Evolutionary conservation across 1,284 basidiomycete species (phyloP), one percentile per base, ranked within the genome.

Genomic region (Rhodotorula sp.): DNA sequence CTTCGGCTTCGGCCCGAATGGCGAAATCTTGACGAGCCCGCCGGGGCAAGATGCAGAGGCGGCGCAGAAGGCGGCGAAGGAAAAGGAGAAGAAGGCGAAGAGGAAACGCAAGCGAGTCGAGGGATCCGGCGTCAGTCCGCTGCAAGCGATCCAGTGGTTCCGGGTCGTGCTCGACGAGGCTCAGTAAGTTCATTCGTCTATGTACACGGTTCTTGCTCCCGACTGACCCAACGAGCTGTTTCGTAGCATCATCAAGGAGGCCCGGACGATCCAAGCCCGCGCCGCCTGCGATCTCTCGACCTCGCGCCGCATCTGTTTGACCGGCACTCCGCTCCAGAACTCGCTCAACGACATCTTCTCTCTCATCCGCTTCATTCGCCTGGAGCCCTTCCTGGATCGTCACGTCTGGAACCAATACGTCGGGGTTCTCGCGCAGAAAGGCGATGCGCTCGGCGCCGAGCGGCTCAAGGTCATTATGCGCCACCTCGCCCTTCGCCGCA

Each of bases 301-400:
- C 4, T 91, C 97, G 79, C 89, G 96, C 64, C 88, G 96, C 29
- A 84, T 98, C 57, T 96, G 93, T 79, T 84, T 99, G 53, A 97
- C 95, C 15, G 96, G 96, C 71, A 99, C 96, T 12, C 96, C 96
- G 0, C 93, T 99, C 56, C 96, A 99, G 83, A 99, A 99, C 85
- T 95, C 95, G 80, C 87, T 99, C 68, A 95, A 99, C 81, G 96
- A 99, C 79, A 89, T 99, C 60, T 99, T 90, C 81, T 94, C 96
- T 2, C 84, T 99, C 67, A 88, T 99, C 84, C 95, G 94, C 81
- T 99, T 99, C 83, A 83, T 99, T 60, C 91, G 95, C 14, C 82
- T 99, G 67, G 86, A 88, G 53, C 96, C 96, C 0, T 90, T 99
- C 77, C 91, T 95, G 77, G 93, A 98, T 80, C 95, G 95, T 81